phyloP scores from a whole-genome alignment of 768 basidiomycete genomes.

The Paxillus involutus region DNA sequence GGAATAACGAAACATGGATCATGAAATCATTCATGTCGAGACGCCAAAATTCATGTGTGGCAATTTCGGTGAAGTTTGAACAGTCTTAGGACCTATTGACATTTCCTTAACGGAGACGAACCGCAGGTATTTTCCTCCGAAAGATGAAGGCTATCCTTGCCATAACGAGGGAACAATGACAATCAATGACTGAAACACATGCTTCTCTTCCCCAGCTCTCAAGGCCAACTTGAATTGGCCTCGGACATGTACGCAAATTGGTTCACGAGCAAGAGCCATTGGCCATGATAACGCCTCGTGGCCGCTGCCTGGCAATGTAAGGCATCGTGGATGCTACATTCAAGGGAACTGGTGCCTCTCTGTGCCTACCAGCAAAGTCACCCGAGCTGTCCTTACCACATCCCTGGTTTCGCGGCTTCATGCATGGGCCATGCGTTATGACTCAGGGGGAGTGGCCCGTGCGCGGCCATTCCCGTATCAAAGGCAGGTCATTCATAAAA shows the following conservation, averaged over 20 bases:
- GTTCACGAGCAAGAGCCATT: slow-evolving; percentile 13
- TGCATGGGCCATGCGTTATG: slow-evolving; percentile 5
- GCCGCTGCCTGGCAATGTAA: slow-evolving; percentile 6
- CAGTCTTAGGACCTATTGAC: slow-evolving; percentile 4
- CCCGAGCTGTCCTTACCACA: slow-evolving; percentile 18
- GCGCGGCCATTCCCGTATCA: slow-evolving; percentile 6
- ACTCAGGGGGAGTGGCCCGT: slow-evolving; percentile 9
- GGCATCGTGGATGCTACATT: slow-evolving; percentile 10
- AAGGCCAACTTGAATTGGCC: slow-evolving; percentile 3
- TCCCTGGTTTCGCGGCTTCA: slow-evolving; percentile 26
- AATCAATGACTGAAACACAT: slow-evolving; percentile 13
- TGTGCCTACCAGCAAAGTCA: slow-evolving; percentile 11
- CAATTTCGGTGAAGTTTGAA: slow-evolving; percentile 19
- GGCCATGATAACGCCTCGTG: slow-evolving; percentile 13
- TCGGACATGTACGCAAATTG: slow-evolving; percentile 14
- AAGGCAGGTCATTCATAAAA: slow-evolving; percentile 16
- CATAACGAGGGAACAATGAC: slow-evolving; percentile 31
- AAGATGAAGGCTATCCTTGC: slow-evolving; percentile 29
- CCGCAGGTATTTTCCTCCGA: slow-evolving; percentile 18
- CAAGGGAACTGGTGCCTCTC: slow-evolving; percentile 5
- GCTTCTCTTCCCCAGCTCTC: slow-evolving; percentile 8
- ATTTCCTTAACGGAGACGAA: slow-evolving; percentile 20
- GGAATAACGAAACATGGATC: neutral
- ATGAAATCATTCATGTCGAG: slow-evolving; percentile 1
- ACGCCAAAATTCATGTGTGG: slow-evolving; percentile 9